These are phyloP conservation scores for Ilyonectria destructans DNA, from an alignment of 2,329 filamentous ascomycete species.

Conservation along the genomic window DNA sequence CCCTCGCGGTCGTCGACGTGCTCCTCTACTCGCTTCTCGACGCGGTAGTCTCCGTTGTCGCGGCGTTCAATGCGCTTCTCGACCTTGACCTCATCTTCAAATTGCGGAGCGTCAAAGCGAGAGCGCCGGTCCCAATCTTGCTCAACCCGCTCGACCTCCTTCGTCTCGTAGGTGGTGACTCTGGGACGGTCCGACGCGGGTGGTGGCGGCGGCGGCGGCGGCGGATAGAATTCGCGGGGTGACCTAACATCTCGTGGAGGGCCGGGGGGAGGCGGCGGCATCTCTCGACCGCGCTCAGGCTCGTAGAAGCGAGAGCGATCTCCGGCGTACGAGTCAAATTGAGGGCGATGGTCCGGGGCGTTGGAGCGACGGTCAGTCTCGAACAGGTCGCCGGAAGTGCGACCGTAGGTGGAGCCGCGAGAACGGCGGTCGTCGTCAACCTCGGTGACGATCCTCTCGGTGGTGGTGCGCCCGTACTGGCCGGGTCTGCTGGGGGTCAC, in stretches of 20 bases:
- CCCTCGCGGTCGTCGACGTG: constrained; percentile 62
- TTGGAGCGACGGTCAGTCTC: constrained; percentile 63
- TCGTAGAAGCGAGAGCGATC: constrained; percentile 63
- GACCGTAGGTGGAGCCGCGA: constrained; percentile 59
- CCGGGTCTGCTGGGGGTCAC: constrained; percentile 61
- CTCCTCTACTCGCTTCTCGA: constrained; percentile 70
- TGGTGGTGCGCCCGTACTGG: constrained; percentile 55
- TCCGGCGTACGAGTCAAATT: constrained; percentile 60
- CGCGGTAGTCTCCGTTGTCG: constrained; percentile 59
- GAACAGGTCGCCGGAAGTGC: constrained; percentile 59
- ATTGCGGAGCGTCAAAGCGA: constrained; percentile 58
- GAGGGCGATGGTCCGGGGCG: constrained; percentile 67
- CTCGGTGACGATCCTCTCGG: constrained; percentile 58
- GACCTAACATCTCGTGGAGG: constrained; percentile 36
- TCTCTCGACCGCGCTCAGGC: constrained; percentile 59
- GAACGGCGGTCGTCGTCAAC: constrained; percentile 65
- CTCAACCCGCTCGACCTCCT: constrained; percentile 57
- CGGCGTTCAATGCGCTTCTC: constrained; percentile 70
- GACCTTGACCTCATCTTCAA: constrained; percentile 67
- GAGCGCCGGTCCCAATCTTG: constrained; percentile 64
- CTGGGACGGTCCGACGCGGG: constrained; percentile 49
- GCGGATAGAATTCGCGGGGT: constrained; percentile 45
- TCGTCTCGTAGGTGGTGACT: constrained; percentile 57
- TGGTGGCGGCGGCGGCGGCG: constrained; percentile 44
- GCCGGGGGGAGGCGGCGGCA: constrained; percentile 11